Conservation (phyloP, 305 asterid genomes). For the Coffea humblotiana region DNA sequence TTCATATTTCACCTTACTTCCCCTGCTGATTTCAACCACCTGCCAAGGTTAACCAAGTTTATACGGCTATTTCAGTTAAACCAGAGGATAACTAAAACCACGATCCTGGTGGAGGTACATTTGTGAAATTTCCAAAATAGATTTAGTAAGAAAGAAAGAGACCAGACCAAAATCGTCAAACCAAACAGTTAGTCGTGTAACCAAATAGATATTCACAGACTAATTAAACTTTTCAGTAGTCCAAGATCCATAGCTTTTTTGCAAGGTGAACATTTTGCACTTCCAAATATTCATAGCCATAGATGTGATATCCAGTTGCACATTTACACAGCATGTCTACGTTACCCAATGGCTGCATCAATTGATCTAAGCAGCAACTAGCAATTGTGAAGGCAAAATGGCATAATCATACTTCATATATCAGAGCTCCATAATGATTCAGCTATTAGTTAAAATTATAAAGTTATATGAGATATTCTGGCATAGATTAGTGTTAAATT, state of each 20-base stretch:
- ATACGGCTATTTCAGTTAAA: background rate
- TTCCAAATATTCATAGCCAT: background rate
- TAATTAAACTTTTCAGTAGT: background rate
- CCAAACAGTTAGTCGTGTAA: no score
- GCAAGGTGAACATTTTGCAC: background rate
- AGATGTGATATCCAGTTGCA: background rate
- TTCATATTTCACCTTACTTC: slow-evolving; percentile 96
- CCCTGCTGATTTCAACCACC: slow-evolving; percentile 94
- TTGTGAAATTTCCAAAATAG: background rate
- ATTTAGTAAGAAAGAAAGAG: background rate
- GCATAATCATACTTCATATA: background rate
- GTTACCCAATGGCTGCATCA: background rate
- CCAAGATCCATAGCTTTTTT: background rate
- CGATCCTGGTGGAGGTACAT: background rate
- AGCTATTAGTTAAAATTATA: background rate
- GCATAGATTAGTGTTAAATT: background rate
- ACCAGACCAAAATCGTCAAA: background rate
- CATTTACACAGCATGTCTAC: background rate
- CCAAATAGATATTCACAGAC: background rate
- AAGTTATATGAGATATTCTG: background rate
- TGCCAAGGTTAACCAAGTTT: slow-evolving; percentile 29
- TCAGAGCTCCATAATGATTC: background rate
- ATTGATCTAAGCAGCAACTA: background rate
- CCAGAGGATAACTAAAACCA: background rate
- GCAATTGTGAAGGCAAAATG: background rate